These are phyloP conservation scores for Gaultheria prostrata DNA, from an alignment of 148 eudicot species.

Conservation along the genomic window DNA sequence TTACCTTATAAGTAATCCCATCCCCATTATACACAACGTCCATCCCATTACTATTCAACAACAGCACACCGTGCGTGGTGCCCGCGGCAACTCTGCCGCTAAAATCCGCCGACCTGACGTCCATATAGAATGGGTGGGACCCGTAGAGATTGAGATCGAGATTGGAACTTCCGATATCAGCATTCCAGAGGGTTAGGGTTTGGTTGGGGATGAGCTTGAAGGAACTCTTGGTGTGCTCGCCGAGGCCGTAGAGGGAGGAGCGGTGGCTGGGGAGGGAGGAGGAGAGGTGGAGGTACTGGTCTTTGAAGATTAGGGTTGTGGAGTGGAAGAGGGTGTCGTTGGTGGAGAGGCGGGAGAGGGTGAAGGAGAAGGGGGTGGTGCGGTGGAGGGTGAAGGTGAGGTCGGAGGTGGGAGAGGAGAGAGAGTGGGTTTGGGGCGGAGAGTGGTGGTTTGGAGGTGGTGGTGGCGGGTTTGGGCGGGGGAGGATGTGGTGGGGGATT, in stretches of 20 bases:
- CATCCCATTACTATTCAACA: slow-evolving; percentile 88
- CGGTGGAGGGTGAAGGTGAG: slow-evolving; percentile 60
- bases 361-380: slow-evolving; percentile 68
- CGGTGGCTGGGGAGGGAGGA: slow-evolving; percentile 49
- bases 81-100: slow-evolving; percentile 27
- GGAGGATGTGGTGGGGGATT: slow-evolving; percentile 41
- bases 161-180: slow-evolving; percentile 47
- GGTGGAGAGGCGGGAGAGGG: slow-evolving; percentile 61
- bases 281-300: slow-evolving; percentile 66
- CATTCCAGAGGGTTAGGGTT: slow-evolving; percentile 70
- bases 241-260: slow-evolving; percentile 73
- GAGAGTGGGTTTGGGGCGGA: neutral
- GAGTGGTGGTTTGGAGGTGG: slow-evolving; percentile 11
- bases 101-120: slow-evolving; percentile 45
- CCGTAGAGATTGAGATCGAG: slow-evolving; percentile 65
- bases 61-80: slow-evolving; percentile 56
- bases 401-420: slow-evolving; percentile 50
- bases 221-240: slow-evolving; percentile 65
- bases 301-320: slow-evolving; percentile 62
- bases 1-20: slow-evolving; percentile 64
- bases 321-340: slow-evolving; percentile 49
- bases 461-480: slow-evolving; percentile 21
- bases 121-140: slow-evolving; percentile 82
- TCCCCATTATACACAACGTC: slow-evolving; percentile 73
- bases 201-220: slow-evolving; percentile 58